phyloP scores from a whole-genome alignment of 768 basidiomycete species.

The Royoungia palumana region DNA sequence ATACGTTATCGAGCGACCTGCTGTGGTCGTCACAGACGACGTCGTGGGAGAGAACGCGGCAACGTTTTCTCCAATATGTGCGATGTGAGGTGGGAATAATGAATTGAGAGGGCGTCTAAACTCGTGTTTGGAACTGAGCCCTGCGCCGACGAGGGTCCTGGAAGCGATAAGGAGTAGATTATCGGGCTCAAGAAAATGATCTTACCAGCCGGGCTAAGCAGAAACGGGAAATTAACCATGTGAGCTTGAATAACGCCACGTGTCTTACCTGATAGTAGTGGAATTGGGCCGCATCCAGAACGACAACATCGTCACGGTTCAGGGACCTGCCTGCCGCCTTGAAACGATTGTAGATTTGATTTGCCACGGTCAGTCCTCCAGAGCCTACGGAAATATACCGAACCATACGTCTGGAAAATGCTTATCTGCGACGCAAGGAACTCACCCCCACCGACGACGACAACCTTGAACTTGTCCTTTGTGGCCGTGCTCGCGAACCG shows the following conservation, averaged over 20 bases:
- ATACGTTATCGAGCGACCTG: slow-evolving; percentile 71
- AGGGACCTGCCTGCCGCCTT: slow-evolving; percentile 64
- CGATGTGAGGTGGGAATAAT: slow-evolving; percentile 72
- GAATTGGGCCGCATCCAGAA: slow-evolving; percentile 75
- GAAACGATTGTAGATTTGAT: slow-evolving; percentile 84
- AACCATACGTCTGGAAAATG: no score
- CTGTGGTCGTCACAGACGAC: slow-evolving; percentile 69
- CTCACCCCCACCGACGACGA: slow-evolving; percentile 86
- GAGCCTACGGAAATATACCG: slow-evolving; percentile 48
- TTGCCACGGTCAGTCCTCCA: slow-evolving; percentile 78
- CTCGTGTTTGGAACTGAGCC: slow-evolving; percentile 66
- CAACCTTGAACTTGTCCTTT: slow-evolving; percentile 69
- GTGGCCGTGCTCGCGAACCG: slow-evolving; percentile 25
- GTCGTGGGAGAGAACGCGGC: slow-evolving; percentile 69
- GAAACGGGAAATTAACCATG: neutral
- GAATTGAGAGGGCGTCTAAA: slow-evolving; percentile 63
- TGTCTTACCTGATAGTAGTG: slow-evolving; percentile 80
- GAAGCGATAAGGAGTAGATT: slow-evolving; percentile 3
- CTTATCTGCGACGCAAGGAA: neutral
- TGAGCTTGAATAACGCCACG: slow-evolving; percentile 1
- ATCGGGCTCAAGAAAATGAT: neutral
- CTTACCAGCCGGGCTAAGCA: slow-evolving; percentile 83
- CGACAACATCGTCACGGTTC: slow-evolving; percentile 73
- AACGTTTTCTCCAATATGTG: slow-evolving; percentile 68
- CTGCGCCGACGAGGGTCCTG: slow-evolving; percentile 93